phyloP scores from a whole-genome alignment of 2,329 filamentous ascomycete genomes.

The Sclerotinia glacialis region DNA sequence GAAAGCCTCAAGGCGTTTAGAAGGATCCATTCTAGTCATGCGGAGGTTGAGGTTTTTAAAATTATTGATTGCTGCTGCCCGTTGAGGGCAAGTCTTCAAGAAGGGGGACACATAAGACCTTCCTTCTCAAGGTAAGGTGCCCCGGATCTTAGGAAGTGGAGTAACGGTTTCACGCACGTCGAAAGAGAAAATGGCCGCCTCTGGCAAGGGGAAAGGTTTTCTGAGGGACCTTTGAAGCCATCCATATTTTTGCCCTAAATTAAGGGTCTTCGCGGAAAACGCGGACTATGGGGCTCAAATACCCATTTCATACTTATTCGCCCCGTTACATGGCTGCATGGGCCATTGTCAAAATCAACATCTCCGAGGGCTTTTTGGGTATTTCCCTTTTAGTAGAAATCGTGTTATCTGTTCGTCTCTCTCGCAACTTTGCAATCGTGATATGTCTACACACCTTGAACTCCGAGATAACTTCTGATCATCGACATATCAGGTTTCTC shows the following conservation, averaged over 20 bases:
- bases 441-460: background rate
- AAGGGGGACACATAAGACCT: background rate
- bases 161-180: background rate
- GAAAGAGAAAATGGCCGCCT: background rate
- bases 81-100: background rate
- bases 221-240: background rate
- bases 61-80: background rate
- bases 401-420: background rate
- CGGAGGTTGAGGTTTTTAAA: constrained; percentile 3
- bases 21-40: constrained; percentile 10
- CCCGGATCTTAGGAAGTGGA: constrained; percentile 1
- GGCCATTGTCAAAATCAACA: constrained; percentile 13
- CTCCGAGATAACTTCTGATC: background rate
- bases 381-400: background rate
- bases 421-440: background rate
- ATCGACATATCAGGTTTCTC: background rate
- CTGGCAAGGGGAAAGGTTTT: background rate
- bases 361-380: background rate
- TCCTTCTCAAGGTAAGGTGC: background rate
- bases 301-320: constrained; percentile 4
- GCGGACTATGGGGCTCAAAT: constrained; percentile 6
- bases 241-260: constrained; percentile 12
- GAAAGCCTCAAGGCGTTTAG: constrained; percentile 12
- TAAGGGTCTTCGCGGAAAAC: constrained; percentile 15
- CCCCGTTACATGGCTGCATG: constrained; percentile 2